Conservation (phyloP, 2,329 filamentous ascomycete genomes). For the Mycosphaerella sp. region DNA sequence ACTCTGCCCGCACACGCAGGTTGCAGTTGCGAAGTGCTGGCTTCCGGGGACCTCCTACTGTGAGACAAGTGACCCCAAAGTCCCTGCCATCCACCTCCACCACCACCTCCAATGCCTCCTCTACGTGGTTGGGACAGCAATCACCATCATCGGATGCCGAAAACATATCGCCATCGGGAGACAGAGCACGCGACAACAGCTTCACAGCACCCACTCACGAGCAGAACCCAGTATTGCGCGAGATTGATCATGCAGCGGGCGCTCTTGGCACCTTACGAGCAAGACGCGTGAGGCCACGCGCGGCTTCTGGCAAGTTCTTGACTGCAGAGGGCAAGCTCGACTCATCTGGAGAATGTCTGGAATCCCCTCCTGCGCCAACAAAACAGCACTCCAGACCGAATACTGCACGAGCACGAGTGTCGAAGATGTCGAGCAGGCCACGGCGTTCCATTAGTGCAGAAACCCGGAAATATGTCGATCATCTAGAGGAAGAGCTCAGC, state of each 20-base stretch:
- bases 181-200: constrained; percentile 3
- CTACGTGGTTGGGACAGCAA: constrained; percentile 11
- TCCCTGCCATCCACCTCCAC: constrained; percentile 19
- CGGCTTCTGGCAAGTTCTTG: constrained; percentile 19
- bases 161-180: constrained; percentile 21
- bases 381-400: constrained; percentile 15
- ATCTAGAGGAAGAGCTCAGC: constrained; percentile 43
- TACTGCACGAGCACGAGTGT: constrained; percentile 2
- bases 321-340: constrained; percentile 14
- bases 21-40: constrained; percentile 34
- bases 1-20: constrained; percentile 25
- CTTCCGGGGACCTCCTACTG: constrained; percentile 28
- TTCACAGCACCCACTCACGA: constrained; percentile 20
- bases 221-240: constrained; percentile 26
- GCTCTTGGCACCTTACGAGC: constrained; percentile 11
- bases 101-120: constrained; percentile 19
- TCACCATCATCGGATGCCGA: constrained; percentile 20
- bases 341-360: constrained; percentile 11
- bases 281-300: constrained; percentile 17
- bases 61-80: constrained; percentile 32
- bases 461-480: constrained; percentile 43
- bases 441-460: constrained; percentile 37
- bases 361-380: constrained; percentile 14
- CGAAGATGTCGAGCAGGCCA: constrained; percentile 17
- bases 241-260: constrained; percentile 25